Evolutionary conservation across 2,329 filamentous ascomycete species (phyloP).

Genomic region (Epichloe sp.): DNA sequence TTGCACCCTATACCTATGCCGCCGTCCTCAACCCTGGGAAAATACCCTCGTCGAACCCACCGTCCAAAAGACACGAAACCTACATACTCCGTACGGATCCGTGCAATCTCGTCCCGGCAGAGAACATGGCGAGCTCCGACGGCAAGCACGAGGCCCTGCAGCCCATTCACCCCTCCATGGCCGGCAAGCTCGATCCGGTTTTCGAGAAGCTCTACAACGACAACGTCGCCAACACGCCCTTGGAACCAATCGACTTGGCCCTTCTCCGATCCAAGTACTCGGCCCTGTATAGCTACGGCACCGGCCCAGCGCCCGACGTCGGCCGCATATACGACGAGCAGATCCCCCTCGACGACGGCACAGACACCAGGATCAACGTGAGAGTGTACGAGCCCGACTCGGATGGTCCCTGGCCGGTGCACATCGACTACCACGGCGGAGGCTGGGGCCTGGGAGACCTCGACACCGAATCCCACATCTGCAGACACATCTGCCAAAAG

Average conservation of each 20-base stretch:
- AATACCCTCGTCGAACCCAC: no score
- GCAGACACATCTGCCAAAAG: constrained; percentile 30
- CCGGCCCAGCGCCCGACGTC: constrained; percentile 26
- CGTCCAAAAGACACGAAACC: no score
- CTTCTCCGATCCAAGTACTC: constrained; percentile 28
- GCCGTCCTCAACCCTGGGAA: no score
- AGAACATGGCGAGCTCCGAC: neutral
- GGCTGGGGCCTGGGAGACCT: constrained; percentile 37
- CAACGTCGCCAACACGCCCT: constrained; percentile 27
- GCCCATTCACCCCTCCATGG: constrained; percentile 33
- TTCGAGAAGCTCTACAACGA: constrained; percentile 36
- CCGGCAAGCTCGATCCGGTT: constrained; percentile 30
- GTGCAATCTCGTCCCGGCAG: neutral
- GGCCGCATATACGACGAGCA: constrained; percentile 25
- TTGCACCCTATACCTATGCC: no score
- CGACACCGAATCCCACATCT: constrained; percentile 35
- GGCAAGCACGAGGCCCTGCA: constrained; percentile 29
- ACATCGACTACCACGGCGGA: constrained; percentile 36
- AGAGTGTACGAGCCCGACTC: constrained; percentile 31
- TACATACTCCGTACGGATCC: no score
- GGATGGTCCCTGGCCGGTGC: constrained; percentile 30
- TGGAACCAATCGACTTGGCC: constrained; percentile 25
- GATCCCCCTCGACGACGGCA: constrained; percentile 19
- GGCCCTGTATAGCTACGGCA: constrained; percentile 30
- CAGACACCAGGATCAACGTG: constrained; percentile 15